Base-by-base conservation (phyloP, 169 alveolate species). In the Miamiensis avidus region DNA sequence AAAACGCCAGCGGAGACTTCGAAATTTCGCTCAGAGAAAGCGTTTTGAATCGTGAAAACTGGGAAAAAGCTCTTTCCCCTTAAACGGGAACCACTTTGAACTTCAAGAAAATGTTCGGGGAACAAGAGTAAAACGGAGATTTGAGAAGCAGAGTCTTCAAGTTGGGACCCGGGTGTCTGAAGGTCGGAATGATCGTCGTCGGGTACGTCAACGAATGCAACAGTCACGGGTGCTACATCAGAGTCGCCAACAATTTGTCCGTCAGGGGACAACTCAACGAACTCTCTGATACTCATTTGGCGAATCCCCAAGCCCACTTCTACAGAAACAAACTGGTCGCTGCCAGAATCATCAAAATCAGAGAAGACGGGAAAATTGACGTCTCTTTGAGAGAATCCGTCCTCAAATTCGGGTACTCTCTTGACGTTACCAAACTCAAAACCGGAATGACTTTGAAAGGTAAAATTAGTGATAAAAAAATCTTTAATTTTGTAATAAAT, bases 191-290 rank as follows among this genome's bases (percentile, higher is more conserved):
- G 75, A 84, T 93, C 11, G 84, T 86, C 26, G 69, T 90, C 26
- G 96, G 96, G 49, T 93, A 93, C 85, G 86, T 93, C 69, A 91
- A 91, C 34, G 83, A 92, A 76, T 84, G 93, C 33, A 85, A 92
- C 28, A 91, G 89, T 83, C 89, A 91, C 76, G 96, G 96, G 15
- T 85, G 94, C 65, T 93, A 91, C 83, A 89, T 93, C 27, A 87
- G 91, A 85, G 72, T 91, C 31, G 94, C 94, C 1, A 73, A 84
- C 73, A 82, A 91, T 64, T 76, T 90, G 11, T 84, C 94, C 1
- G 94, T 91, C 32, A 88, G 96, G 84, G 95, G 94, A 0, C 86
- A 91, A 65, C 78, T 93, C 31, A 89, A 88, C 75, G 96, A 93
- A 87, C 86, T 91, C 33, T 86, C 89, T 28, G 96, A 93, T 75